phyloP scores from a whole-genome alignment of 768 basidiomycete species.

The Termitomyces sp. region DNA sequence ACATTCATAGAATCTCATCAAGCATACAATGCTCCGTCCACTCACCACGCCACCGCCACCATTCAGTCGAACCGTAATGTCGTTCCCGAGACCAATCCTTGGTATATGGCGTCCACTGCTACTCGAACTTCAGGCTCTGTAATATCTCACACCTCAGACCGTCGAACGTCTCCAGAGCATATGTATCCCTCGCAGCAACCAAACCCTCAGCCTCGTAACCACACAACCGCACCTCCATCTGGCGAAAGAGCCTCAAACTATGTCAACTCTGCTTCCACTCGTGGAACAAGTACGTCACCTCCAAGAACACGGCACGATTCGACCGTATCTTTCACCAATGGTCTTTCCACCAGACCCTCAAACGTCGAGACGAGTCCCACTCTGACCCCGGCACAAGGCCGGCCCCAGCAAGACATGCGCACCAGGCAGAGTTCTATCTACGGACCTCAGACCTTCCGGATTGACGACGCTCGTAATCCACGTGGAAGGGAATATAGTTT shows the following conservation, averaged over 20 bases:
- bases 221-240: not conserved
- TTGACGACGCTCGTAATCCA: not conserved
- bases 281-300: not conserved
- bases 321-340: not conserved
- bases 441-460: not conserved
- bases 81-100: not conserved
- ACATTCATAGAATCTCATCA: slow-evolving; percentile 2
- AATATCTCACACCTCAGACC: not conserved
- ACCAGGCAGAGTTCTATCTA: not conserved
- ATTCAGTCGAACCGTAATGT: not conserved
- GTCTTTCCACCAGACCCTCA: not conserved
- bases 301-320: slow-evolving; percentile 4
- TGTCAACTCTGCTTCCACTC: not conserved
- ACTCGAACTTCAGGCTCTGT: not conserved
- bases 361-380: not conserved
- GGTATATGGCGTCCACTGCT: not conserved
- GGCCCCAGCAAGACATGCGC: not conserved
- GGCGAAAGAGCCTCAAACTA: not conserved
- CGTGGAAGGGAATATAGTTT: not conserved
- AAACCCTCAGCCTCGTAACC: not conserved
- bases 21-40: not conserved
- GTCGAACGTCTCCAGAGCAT: slow-evolving; percentile 1
- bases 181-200: not conserved
- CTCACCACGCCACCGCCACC: not conserved
- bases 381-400: not conserved